phyloP scores from a whole-genome alignment of 192 early-diverging fungal species.

The Paraglomus brasilianum region DNA sequence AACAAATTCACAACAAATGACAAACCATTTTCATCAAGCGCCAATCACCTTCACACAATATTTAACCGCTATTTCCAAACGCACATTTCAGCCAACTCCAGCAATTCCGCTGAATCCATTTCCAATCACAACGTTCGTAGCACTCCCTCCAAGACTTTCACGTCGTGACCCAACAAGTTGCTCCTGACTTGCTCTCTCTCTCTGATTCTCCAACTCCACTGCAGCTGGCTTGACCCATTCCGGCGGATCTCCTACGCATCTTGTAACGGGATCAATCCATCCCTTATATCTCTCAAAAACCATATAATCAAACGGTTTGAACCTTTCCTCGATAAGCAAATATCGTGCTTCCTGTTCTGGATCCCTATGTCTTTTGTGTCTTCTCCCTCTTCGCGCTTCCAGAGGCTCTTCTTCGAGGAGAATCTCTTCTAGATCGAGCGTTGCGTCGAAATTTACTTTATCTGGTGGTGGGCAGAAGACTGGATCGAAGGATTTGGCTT shows the following conservation, averaged over 20 bases:
- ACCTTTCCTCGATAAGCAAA: constrained; percentile 65
- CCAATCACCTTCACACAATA: no score
- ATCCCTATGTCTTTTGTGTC: constrained; percentile 38
- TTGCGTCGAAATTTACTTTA: constrained; percentile 72
- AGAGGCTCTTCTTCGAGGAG: constrained; percentile 71
- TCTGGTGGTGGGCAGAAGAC: constrained; percentile 48
- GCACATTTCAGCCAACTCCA: no score
- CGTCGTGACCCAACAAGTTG: no score
- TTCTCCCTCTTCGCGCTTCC: constrained; percentile 34
- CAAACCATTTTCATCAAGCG: no score
- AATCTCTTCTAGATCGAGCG: constrained; percentile 71
- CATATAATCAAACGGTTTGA: constrained; percentile 78
- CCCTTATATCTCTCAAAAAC: constrained; percentile 75
- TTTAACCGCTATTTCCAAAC: no score
- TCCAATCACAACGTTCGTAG: no score
- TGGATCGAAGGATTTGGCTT: constrained; percentile 46
- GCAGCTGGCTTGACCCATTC: constrained; percentile 56
- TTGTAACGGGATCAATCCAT: constrained; percentile 57
- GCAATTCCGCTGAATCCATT: no score
- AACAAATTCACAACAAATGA: no score
- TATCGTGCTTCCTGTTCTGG: constrained; percentile 44
- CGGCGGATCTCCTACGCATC: constrained; percentile 64
- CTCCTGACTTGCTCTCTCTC: constrained; percentile 30
- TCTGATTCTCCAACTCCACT: constrained; percentile 26
- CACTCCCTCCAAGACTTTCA: no score